Percentiles rank a stretch among this genome's conserved stretches.
Evolutionary conservation across 306 rosid species (phyloP).

Genomic region (Cucurbita moschata): DNA sequence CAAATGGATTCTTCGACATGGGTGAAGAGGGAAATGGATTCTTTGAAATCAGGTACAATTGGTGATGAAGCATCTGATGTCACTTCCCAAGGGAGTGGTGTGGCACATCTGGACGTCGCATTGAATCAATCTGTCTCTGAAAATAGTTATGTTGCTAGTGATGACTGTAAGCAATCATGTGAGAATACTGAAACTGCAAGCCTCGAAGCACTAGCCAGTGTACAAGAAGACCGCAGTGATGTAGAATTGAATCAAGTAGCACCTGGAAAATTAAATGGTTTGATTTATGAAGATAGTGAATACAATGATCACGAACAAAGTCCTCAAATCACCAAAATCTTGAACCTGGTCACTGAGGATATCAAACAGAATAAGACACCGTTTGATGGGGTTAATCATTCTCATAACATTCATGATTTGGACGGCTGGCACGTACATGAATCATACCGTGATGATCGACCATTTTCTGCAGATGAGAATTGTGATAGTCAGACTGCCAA

Average conservation of each 20-base stretch:
- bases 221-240: conserved; percentile 13
- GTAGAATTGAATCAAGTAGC: neutral
- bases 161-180: conserved; percentile 1
- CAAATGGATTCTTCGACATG: conserved; percentile 9
- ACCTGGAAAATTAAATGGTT: conserved; percentile 16
- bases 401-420: conserved; percentile 3
- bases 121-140: conserved; percentile 10
- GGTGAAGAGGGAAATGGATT: neutral
- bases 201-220: neutral
- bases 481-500: conserved; percentile 11
- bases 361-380: conserved; percentile 7
- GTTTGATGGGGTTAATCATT: neutral
- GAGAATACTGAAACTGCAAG: conserved; percentile 11
- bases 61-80: conserved; percentile 9
- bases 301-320: conserved; percentile 9
- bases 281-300: conserved; percentile 11
- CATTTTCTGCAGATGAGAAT: conserved; percentile 5
- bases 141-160: conserved; percentile 3
- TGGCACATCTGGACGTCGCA: conserved; percentile 6
- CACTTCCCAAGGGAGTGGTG: conserved; percentile 3
- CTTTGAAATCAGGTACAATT: conserved; percentile 5
- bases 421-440: neutral
- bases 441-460: neutral
- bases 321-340: neutral
- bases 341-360: conserved; percentile 8